These are phyloP conservation scores for Barnettozyma californica DNA, from an alignment of 805 yeast species.

Conservation along the genomic window DNA sequence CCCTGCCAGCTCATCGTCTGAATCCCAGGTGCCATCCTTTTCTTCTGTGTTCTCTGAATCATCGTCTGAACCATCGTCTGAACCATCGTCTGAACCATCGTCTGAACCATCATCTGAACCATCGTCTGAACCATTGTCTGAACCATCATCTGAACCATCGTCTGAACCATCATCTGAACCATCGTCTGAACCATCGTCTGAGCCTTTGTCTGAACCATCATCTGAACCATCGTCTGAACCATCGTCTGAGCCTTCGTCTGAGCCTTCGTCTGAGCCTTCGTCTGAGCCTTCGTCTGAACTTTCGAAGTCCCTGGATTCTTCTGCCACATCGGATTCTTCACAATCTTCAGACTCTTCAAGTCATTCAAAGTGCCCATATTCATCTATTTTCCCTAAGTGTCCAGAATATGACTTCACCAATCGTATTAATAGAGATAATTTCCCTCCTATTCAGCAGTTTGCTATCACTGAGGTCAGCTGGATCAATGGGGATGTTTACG, in stretches of 20 bases:
- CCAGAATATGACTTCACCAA: no score
- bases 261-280: neutral
- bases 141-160: neutral
- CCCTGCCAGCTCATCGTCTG: neutral
- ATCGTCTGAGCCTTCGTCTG: neutral
- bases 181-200: neutral
- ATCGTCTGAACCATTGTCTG: neutral
- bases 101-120: neutral
- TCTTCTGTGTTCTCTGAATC: neutral
- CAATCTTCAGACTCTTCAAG: no score
- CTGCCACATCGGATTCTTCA: no score
- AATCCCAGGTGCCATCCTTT: neutral
- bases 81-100: neutral
- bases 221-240: neutral
- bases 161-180: neutral
- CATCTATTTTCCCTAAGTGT: no score
- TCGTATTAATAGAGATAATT: no score
- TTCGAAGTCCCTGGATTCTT: neutral
- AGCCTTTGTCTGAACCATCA: neutral
- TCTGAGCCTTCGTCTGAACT: neutral
- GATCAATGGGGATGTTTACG: no score
- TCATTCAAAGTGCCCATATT: no score
- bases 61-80: neutral
- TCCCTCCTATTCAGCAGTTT: no score
- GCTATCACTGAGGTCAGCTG: no score